Base-by-base conservation (phyloP, 78 protist species). In the Monosiga brevicollis region DNA sequence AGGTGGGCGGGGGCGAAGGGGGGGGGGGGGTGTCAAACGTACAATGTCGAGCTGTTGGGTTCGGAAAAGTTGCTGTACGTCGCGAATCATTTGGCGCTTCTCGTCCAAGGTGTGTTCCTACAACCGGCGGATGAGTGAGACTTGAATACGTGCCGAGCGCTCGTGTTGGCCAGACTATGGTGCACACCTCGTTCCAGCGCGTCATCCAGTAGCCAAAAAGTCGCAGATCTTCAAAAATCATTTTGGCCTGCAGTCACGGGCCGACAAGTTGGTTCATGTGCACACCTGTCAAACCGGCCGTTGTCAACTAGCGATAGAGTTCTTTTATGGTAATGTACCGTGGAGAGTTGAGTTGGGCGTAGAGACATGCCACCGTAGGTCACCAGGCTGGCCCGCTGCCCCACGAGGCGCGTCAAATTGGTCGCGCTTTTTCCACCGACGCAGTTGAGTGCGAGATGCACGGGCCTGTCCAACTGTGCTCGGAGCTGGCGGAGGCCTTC, bases 291-390 rank as follows among this genome's bases (percentile, higher is more conserved):
- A 20, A 11, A 20, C 29, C 62, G n/a, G n/a, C 29, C 62, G 29
- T 49, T 78, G 87, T 88, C 88, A 42, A 93, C 80, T 38, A 90
- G n/a, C n/a, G n/a, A n/a, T n/a, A n/a, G n/a, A n/a, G n/a, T n/a
- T n/a, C n/a, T n/a, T n/a, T n/a, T n/a, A n/a, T n/a, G n/a, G n/a
- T n/a, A 49, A 70, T 76, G 84, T 11, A 82, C 32, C 1, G 93
- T 90, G 42, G 95, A 90, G 20, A 92, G 54, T 41, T 84, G 39
- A 35, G 90, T 87, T 6, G 95, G 93, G 41, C 84, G 73, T 40
- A 85, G 54, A 25, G 89, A 62, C 91, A 92, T 89, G 73, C 91
- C 93, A 9, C 97, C 97, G 76, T 94, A 94, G 71, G 97, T 94
- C 71, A 92, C 97, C 77, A 92, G 2, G 40, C 78, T 73, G 38